These are phyloP conservation scores for Lipomyces orientalis DNA, from an alignment of 805 yeast species.

Conservation along the genomic window DNA sequence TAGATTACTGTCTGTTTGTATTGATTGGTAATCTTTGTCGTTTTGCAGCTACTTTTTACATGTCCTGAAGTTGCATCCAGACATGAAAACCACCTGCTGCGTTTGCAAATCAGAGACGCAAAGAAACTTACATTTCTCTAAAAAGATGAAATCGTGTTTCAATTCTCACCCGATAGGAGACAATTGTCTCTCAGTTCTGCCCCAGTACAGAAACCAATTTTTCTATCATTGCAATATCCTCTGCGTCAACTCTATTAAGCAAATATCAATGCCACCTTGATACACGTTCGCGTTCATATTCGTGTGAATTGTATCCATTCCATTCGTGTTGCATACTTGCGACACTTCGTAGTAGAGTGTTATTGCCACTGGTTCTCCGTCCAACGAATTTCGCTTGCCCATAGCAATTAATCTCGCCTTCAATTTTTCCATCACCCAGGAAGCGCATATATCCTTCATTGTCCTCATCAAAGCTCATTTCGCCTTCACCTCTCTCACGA, in stretches of 20 bases:
- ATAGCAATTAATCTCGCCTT: conserved; percentile 2
- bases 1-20: too few species aligned
- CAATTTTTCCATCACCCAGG: conserved; percentile 1
- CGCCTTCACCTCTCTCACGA: conserved; percentile 8
- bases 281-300: conserved; percentile 8
- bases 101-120: background rate
- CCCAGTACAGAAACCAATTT: conserved; percentile 2
- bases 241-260: conserved; percentile 5
- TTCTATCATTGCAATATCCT: background rate
- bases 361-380: conserved; percentile 3
- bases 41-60: too few species aligned
- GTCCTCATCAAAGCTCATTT: conserved; percentile 6
- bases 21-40: too few species aligned
- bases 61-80: too few species aligned
- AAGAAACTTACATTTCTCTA: background rate
- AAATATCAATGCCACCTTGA: conserved; percentile 4
- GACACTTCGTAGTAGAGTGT: conserved; percentile 4
- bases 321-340: conserved; percentile 8
- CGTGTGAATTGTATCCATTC: conserved; percentile 4
- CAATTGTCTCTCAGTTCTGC: conserved; percentile 4
- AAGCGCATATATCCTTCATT: conserved; percentile 7
- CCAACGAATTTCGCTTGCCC: conserved; percentile 6
- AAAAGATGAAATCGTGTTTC: background rate
- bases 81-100: background rate
- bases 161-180: conserved; percentile 2